Conservation (phyloP, 495 filamentous ascomycete species). For the Parathielavia appendiculata region DNA sequence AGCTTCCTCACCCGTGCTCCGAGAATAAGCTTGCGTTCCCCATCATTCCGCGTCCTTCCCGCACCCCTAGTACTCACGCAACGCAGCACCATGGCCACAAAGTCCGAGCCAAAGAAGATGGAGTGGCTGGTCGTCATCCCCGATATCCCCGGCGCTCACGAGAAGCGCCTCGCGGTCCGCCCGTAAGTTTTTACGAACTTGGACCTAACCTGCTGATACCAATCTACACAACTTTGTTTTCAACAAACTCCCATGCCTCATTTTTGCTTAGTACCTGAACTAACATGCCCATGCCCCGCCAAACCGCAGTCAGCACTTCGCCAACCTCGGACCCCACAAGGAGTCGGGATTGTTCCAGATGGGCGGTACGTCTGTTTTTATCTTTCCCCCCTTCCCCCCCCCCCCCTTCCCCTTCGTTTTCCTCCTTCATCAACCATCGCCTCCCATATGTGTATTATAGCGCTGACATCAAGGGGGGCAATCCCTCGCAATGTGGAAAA, state of each 20-base stretch:
- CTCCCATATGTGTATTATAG: no score
- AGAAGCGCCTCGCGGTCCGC: constrained; percentile 66
- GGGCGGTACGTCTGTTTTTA: constrained; percentile 46
- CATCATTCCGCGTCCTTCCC: background rate
- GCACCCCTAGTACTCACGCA: background rate
- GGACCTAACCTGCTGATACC: background rate
- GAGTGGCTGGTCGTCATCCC: constrained; percentile 87
- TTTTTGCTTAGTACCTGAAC: no score
- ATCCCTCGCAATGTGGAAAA: no score
- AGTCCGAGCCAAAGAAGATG: constrained; percentile 45
- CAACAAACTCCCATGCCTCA: no score
- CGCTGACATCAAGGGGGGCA: no score
- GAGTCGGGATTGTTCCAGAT: constrained; percentile 48
- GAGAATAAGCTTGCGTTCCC: background rate
- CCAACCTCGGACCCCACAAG: constrained; percentile 39
- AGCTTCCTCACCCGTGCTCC: background rate
- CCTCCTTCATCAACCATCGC: background rate
- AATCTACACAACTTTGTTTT: no score
- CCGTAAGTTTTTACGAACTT: constrained; percentile 46
- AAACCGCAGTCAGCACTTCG: constrained; percentile 51
- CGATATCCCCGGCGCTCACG: constrained; percentile 61
- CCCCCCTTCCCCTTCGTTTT: background rate
- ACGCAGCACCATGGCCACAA: constrained; percentile 39
- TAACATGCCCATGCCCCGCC: background rate
- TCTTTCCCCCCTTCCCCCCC: background rate